phyloP scores from a whole-genome alignment of 768 basidiomycete genomes.

The Phylloporus sp. region DNA sequence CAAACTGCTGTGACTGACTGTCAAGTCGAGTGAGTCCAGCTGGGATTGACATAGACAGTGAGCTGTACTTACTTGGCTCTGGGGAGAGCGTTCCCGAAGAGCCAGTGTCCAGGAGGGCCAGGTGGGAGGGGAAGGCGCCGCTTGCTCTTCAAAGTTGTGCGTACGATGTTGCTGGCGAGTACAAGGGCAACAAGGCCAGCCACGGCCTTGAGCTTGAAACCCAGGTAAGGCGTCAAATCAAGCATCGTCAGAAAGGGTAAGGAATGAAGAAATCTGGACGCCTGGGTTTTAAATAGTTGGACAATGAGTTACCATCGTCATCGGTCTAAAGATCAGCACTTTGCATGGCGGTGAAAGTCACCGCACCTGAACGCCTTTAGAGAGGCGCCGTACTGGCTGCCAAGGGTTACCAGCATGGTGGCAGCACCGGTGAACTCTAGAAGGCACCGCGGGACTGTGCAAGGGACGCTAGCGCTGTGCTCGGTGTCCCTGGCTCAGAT shows the following conservation, averaged over 20 bases:
- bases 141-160: constrained; percentile 5
- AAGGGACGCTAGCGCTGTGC: too few relatives aligned
- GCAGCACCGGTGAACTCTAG: too few relatives aligned
- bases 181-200: constrained; percentile 16
- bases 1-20: constrained; percentile 41
- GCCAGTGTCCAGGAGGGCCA: constrained; percentile 32
- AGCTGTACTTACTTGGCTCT: constrained; percentile 21
- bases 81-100: constrained; percentile 30
- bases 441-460: too few relatives aligned
- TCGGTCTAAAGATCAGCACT: neutral
- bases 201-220: constrained; percentile 15
- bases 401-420: too few relatives aligned
- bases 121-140: constrained; percentile 26
- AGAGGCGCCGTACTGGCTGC: too few relatives aligned
- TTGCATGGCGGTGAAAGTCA: neutral
- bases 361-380: too few relatives aligned
- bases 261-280: neutral
- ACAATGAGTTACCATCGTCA: too few relatives aligned
- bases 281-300: constrained; percentile 7
- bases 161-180: constrained; percentile 11
- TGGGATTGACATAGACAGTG: neutral
- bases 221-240: neutral
- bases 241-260: constrained; percentile 5
- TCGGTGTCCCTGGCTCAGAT: too few relatives aligned
- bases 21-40: neutral